Percentiles rank a stretch among this genome's conserved stretches.
Evolutionary conservation across 106 monocot genomes (phyloP).

Genomic region (Ottelia alismoides): DNA sequence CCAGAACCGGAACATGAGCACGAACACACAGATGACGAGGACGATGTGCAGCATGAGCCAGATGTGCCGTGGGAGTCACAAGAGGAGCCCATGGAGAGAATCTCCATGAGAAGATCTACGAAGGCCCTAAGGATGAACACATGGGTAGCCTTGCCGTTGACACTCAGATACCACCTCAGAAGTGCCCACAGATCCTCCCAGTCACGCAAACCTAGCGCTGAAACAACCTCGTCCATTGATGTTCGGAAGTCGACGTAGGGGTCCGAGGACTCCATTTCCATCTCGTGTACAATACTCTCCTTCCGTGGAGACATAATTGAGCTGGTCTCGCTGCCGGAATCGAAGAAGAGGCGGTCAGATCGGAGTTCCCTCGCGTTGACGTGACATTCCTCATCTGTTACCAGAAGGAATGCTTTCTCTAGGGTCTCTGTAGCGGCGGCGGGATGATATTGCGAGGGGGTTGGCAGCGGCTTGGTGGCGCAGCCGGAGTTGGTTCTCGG

Average conservation of each 20-base stretch:
- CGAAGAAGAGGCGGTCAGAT: slow-evolving; percentile 38
- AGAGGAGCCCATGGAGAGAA: background rate
- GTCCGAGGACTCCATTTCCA: slow-evolving; percentile 48
- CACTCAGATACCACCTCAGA: slow-evolving; percentile 50
- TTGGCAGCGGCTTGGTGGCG: background rate
- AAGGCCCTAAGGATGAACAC: slow-evolving; percentile 56
- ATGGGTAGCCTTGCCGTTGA: slow-evolving; percentile 43
- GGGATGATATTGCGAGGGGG: background rate
- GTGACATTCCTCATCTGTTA: slow-evolving; percentile 5
- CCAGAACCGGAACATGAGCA: background rate
- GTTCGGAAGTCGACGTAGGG: slow-evolving; percentile 46
- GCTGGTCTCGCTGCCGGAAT: slow-evolving; percentile 9
- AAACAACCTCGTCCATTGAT: slow-evolving; percentile 75
- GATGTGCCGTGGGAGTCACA: background rate
- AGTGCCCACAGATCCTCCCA: slow-evolving; percentile 49
- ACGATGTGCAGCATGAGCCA: background rate
- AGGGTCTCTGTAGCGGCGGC: background rate
- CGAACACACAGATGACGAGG: background rate
- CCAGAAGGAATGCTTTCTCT: background rate
- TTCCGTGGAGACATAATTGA: slow-evolving; percentile 11
- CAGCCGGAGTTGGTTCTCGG: slow-evolving; percentile 22
- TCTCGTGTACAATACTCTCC: slow-evolving; percentile 37
- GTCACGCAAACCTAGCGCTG: slow-evolving; percentile 30
- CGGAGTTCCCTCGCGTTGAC: slow-evolving; percentile 16
- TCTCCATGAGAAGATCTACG: slow-evolving; percentile 36